Evolutionary conservation across 1,284 basidiomycete species (phyloP).

Genomic region (Amylostereum areolatum): DNA sequence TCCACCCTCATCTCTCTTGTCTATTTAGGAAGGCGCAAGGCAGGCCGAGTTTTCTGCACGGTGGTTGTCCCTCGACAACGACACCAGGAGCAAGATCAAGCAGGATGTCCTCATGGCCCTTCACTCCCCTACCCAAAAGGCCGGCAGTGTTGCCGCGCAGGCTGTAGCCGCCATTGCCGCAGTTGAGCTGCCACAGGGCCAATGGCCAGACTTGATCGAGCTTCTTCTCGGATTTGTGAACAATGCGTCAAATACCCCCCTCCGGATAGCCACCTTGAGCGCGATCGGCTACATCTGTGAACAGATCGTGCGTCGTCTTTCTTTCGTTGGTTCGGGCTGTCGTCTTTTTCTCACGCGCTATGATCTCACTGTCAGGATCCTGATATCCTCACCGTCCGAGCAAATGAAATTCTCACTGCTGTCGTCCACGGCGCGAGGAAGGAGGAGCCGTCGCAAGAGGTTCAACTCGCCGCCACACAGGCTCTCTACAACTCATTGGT

Average conservation of each 20-base stretch:
- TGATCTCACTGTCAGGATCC: conserved; percentile 61
- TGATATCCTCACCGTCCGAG: conserved; percentile 81
- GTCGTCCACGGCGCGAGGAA: conserved; percentile 98
- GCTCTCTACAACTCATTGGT: conserved; percentile 95
- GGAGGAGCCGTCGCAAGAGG: conserved; percentile 90
- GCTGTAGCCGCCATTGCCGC: conserved; percentile 92
- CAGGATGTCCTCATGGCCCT: conserved; percentile 82
- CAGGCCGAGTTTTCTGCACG: conserved; percentile 72
- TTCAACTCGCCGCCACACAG: conserved; percentile 92
- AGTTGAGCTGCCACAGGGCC: conserved; percentile 83
- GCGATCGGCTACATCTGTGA: conserved; percentile 98
- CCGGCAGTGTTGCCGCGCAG: conserved; percentile 87
- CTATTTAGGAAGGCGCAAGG: conserved; percentile 66
- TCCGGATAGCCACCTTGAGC: conserved; percentile 88
- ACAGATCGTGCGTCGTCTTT: conserved; percentile 67
- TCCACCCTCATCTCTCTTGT: conserved; percentile 7
- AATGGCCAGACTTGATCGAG: conserved; percentile 91
- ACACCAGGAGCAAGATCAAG: conserved; percentile 81
- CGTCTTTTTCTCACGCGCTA: neutral
- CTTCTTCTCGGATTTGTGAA: conserved; percentile 85
- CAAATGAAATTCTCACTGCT: conserved; percentile 97
- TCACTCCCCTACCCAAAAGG: conserved; percentile 66
- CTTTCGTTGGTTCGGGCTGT: conserved; percentile 3
- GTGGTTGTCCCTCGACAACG: conserved; percentile 75
- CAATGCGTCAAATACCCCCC: conserved; percentile 68